Conservation (phyloP, 2,329 filamentous ascomycete genomes). For the Blastomyces parvus region DNA sequence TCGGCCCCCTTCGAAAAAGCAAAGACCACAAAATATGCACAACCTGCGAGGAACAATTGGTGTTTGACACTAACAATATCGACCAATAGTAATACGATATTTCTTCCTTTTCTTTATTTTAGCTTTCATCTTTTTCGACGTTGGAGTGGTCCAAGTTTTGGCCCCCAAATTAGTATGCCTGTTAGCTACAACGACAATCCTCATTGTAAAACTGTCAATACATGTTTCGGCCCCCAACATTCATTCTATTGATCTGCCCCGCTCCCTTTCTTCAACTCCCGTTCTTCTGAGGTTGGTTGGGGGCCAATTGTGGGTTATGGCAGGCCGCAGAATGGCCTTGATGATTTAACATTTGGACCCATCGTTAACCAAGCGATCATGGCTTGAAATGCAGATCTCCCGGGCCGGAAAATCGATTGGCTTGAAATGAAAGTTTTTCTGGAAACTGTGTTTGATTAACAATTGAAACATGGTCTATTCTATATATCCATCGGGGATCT, state of each 20-base stretch:
- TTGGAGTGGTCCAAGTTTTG: neutral
- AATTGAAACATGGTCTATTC: neutral
- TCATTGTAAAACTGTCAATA: neutral
- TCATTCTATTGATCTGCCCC: neutral
- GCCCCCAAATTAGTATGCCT: neutral
- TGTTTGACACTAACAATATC: neutral
- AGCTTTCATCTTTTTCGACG: neutral
- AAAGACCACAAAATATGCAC: neutral
- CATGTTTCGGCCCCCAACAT: neutral
- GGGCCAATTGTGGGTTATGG: neutral
- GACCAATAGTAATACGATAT: neutral
- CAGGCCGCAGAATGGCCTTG: neutral
- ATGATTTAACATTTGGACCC: neutral
- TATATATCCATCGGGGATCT: neutral
- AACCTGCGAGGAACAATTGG: neutral
- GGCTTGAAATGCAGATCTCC: constrained; percentile 1
- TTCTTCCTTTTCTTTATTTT: neutral
- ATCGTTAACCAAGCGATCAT: too few relatives aligned
- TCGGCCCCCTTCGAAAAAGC: neutral
- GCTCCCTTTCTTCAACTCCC: neutral
- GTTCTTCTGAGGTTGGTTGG: neutral
- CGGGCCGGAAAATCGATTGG: neutral
- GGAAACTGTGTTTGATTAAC: neutral
- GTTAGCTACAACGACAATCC: neutral
- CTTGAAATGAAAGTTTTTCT: neutral